These are phyloP conservation scores for Arthrocladium fulminans DNA, from an alignment of 2,329 filamentous ascomycete genomes.

Conservation along the genomic window DNA sequence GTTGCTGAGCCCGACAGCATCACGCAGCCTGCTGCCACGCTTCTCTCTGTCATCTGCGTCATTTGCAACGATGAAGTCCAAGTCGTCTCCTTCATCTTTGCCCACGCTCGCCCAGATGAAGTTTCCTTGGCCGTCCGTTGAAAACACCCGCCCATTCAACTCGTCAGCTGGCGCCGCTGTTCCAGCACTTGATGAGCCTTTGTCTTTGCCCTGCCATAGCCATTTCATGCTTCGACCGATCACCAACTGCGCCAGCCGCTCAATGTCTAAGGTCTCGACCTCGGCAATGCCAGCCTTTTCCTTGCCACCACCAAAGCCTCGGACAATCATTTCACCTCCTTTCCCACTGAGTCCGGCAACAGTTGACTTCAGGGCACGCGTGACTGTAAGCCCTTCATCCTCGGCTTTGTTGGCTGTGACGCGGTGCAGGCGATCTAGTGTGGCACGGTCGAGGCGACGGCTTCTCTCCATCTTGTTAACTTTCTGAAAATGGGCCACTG, in stretches of 20 bases:
- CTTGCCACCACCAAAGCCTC: constrained; percentile 74
- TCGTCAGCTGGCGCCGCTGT: constrained; percentile 15
- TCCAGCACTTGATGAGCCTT: constrained; percentile 46
- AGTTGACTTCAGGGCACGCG: constrained; percentile 87
- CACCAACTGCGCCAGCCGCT: constrained; percentile 67
- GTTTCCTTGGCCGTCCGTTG: constrained; percentile 37
- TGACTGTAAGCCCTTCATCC: constrained; percentile 84
- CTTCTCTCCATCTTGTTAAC: constrained; percentile 71
- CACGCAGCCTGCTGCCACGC: constrained; percentile 11
- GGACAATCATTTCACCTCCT: constrained; percentile 81
- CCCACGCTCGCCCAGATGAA: constrained; percentile 38
- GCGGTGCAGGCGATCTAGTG: constrained; percentile 68
- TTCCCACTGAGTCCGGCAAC: constrained; percentile 90
- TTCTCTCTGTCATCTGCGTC: constrained; percentile 3
- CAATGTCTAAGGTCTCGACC: constrained; percentile 83
- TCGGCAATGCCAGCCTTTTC: constrained; percentile 87
- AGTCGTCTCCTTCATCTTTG: constrained; percentile 18
- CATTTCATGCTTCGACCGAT: constrained; percentile 81
- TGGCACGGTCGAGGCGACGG: constrained; percentile 71
- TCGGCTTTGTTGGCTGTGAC: constrained; percentile 84
- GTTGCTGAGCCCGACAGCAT: constrained; percentile 10
- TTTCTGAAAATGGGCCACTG: constrained; percentile 83
- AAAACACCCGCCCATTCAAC: constrained; percentile 34
- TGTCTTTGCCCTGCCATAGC: constrained; percentile 87
- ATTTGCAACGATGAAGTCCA: not conserved